Evolutionary conservation across 352 stramenopile genomes (phyloP).

Genomic region (Thraustotheca clavata): DNA sequence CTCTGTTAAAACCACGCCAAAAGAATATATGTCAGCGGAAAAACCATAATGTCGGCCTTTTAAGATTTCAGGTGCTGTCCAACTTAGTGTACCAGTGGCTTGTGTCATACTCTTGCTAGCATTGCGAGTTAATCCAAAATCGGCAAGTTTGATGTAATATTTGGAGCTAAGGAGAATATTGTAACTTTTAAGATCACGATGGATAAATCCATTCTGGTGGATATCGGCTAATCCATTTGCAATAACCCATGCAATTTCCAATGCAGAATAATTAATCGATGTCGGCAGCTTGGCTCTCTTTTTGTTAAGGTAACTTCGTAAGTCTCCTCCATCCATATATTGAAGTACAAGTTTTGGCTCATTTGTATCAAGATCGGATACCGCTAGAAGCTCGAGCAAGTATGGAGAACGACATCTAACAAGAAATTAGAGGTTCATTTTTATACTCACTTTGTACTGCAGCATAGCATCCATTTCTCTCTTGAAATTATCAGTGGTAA

Average conservation of each 20-base stretch:
- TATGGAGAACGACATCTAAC: not conserved
- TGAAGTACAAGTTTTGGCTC: not conserved
- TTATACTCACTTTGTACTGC: not conserved
- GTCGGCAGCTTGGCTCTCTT: not conserved
- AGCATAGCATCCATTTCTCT: not conserved
- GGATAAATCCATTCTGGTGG: not conserved
- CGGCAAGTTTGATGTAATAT: constrained; percentile 12
- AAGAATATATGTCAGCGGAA: constrained; percentile 17
- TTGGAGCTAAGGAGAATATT: not conserved
- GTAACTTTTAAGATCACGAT: not conserved
- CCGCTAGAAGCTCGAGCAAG: not conserved
- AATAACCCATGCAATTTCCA: constrained; percentile 3
- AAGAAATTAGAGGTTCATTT: not conserved
- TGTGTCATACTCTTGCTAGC: not conserved
- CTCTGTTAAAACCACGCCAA: constrained; percentile 22
- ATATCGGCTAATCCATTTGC: constrained; percentile 7
- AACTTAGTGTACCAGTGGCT: not conserved
- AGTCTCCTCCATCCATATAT: constrained; percentile 18
- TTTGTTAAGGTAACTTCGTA: not conserved
- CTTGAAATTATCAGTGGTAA: not conserved
- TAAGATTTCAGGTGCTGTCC: constrained; percentile 11
- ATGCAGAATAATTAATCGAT: not conserved
- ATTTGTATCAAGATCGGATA: not conserved
- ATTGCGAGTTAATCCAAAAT: not conserved
- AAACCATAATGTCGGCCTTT: not conserved